Evolutionary conservation across 2,329 filamentous ascomycete species (phyloP), one percentile per base, ranked within the genome.

Genomic region (Ciborinia camelliae): DNA sequence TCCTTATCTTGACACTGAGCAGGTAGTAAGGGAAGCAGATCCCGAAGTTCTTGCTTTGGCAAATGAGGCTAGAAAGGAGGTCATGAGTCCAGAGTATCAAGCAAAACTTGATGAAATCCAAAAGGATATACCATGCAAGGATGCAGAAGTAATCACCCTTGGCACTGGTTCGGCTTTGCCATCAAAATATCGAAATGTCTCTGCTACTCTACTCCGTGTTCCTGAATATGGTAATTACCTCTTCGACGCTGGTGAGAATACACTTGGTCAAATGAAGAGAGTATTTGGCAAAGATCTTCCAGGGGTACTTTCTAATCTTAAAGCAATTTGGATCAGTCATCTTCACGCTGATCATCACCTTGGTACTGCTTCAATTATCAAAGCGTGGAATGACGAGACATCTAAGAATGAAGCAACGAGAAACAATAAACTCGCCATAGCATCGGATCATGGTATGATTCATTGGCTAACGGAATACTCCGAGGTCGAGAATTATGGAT

Each of bases 301-400:
- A 35, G 81, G 87, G n/a, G 82, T 97, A 15, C 80, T 99, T n/a
- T 83, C 81, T 66, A 87, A 96, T 68, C 81, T 99, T 51, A 89
- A 88, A 62, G 85, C 87, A 70, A 88, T 99, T 68, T 96, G 92
- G 86, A 95, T 99, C 77, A 96, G 91, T 76, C 95, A 99, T 78
- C 81, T 96, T 68, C 95, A 99, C 76, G 95, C 95, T 5, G 95
- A 99, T 78, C 95, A 99, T 77, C 95, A 98, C 74, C 84, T 99
- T 26, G 95, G 95, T 35, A 90, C 87, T 0, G 82, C 86, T n/a
- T 85, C 87, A 7, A 80, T 98, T n/a, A 86, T 98, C 73, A 88
- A 85, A 72, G 90, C 90, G 7, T 97, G 92, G 91, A 86, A 91
- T 69, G 72, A 80, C 63, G 82, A 87, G 51, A 70, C 75, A 23